These are phyloP conservation scores for Microbotryum silenes-acaulis DNA, from an alignment of 1,284 basidiomycete genomes.

Conservation along the genomic window DNA sequence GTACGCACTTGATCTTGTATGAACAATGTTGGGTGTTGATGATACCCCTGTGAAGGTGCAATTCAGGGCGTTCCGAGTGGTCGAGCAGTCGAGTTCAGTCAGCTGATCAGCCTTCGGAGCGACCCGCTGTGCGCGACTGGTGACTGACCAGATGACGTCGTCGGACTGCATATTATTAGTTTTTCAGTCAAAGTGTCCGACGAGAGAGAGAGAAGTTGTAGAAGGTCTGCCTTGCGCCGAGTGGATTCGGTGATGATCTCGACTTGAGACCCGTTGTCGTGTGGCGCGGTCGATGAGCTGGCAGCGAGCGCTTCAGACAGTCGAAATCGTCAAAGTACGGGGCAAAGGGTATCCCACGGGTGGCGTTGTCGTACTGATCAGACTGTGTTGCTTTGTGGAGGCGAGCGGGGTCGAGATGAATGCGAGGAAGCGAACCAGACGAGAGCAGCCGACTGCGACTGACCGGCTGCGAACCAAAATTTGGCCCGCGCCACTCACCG, in stretches of 20 bases:
- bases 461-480: too few species aligned
- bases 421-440: too few species aligned
- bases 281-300: neutral
- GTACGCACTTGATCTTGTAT: conserved; percentile 87
- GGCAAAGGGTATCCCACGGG: too few species aligned
- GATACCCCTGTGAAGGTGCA: conserved; percentile 19
- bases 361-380: too few species aligned
- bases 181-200: neutral
- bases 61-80: neutral
- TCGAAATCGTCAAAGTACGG: too few species aligned
- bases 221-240: too few species aligned
- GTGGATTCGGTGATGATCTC: neutral
- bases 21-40: conserved; percentile 54
- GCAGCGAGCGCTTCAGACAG: neutral
- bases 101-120: neutral
- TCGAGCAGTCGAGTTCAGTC: neutral
- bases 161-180: conserved; percentile 27
- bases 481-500: too few species aligned
- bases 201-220: too few species aligned
- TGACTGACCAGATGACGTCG: conserved; percentile 31
- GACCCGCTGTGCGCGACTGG: neutral
- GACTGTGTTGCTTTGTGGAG: too few species aligned
- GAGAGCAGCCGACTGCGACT: too few species aligned
- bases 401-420: too few species aligned
- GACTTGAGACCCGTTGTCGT: neutral